Evolutionary conservation across 75 land plant species (phyloP).

Genomic region (Chamaecyparis obtusa): DNA sequence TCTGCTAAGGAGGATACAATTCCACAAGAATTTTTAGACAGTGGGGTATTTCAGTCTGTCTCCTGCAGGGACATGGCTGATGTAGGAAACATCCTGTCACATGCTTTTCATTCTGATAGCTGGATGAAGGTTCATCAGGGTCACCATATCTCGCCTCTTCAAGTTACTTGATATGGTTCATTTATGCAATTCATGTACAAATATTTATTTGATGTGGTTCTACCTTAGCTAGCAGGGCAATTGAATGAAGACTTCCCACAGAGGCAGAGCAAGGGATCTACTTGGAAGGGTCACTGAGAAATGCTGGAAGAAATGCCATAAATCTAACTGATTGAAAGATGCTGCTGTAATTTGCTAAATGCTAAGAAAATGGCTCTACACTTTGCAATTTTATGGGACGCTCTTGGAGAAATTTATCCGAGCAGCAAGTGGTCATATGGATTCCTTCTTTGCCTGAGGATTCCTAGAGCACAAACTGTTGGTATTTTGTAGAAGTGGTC

Average conservation of each 20-base stretch:
- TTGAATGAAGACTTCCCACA: not conserved
- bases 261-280: not conserved
- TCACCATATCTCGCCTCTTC: not conserved
- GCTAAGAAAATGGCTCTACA: not conserved
- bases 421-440: not conserved
- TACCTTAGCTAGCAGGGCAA: not conserved
- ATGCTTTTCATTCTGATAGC: slow-evolving; percentile 7
- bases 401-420: not conserved
- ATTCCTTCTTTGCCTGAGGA: not conserved
- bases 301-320: not conserved
- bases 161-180: not conserved
- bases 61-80: slow-evolving; percentile 67
- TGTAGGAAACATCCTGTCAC: slow-evolving; percentile 50
- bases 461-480: not conserved
- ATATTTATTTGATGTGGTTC: not conserved
- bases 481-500: not conserved
- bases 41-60: slow-evolving; percentile 39
- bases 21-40: not conserved
- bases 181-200: not conserved
- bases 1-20: not conserved
- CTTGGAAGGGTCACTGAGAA: not conserved
- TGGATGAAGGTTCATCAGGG: not conserved
- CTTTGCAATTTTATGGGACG: not conserved
- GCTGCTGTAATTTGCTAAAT: not conserved
- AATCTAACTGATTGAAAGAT: not conserved